Evolutionary conservation across 257 asterid genomes (phyloP), one percentile per base, ranked within the genome.

Genomic region (Fraxinus excelsior): DNA sequence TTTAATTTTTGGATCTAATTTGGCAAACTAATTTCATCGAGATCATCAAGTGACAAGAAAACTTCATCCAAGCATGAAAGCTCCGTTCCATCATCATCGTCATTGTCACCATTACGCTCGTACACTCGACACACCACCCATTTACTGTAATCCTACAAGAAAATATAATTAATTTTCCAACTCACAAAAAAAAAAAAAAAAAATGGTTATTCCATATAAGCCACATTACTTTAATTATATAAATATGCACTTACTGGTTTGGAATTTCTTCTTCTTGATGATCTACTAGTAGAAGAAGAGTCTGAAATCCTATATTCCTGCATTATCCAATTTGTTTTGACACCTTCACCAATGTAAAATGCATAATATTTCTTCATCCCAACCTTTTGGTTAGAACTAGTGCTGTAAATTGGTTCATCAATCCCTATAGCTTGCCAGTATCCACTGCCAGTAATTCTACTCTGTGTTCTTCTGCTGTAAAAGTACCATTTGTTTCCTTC

Each of bases 81-180:
- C 81, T 87, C 91, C 4, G 80, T 74, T 16, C 89, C 86, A 77
- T 79, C 83, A 10, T 82, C 87, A 13, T 80, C 8, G n/a, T 46
- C 90, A 23, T 81, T 84, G 58, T 80, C 90, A 78, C 80, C 65
- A 60, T 80, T 84, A 34, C 73, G 76, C 79, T 95, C 98, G 76
- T 88, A 88, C 80, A 95, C 98, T 73, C 98, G 88, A 80, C 99
- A 93, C n/a, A 95, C 74, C 1, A 93, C 99, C 99, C 99, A 95
- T 87, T 86, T 89, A 77, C 92, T 85, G 72, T 80, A 84, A 78
- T 95, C 98, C 98, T 93, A 86, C 66, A 42, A 29, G 19, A 62
- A 11, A 11, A 23, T 21, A 21, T 19, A n/a, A 60, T 21, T n/a
- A 37, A 6, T 37, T 37, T 7, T 37, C 42, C 3, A 2, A 23